Conservation (phyloP, 2,329 filamentous ascomycete species). For the Scedosporium dehoogii region DNA sequence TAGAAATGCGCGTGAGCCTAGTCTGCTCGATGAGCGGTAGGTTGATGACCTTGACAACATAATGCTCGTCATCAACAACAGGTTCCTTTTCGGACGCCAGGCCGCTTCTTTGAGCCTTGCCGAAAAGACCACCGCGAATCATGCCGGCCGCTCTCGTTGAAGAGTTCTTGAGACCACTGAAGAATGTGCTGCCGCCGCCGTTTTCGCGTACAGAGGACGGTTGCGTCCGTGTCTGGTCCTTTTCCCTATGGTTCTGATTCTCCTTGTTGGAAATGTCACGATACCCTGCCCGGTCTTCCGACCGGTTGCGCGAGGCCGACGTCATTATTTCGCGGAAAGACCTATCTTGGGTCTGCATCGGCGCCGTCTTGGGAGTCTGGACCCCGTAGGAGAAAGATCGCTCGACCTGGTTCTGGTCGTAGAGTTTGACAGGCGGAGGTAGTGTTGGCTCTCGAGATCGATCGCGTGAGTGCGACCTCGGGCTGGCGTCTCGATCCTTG, state of each 20-base stretch:
- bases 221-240: conserved; percentile 36
- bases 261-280: conserved; percentile 35
- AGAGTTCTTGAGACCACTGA: conserved; percentile 64
- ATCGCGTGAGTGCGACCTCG: neutral
- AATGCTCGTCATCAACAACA: conserved; percentile 69
- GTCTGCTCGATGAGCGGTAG: conserved; percentile 81
- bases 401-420: conserved; percentile 8
- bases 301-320: conserved; percentile 58
- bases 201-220: conserved; percentile 50
- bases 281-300: conserved; percentile 52
- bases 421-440: neutral
- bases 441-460: conserved; percentile 1
- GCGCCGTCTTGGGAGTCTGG: conserved; percentile 26
- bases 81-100: conserved; percentile 57
- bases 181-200: conserved; percentile 52
- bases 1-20: conserved; percentile 82
- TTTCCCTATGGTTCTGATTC: conserved; percentile 32
- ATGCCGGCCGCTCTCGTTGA: conserved; percentile 70
- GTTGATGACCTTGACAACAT: conserved; percentile 77
- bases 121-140: conserved; percentile 73
- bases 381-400: conserved; percentile 6
- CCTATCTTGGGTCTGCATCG: conserved; percentile 40
- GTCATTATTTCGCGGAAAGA: conserved; percentile 59
- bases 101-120: conserved; percentile 64
- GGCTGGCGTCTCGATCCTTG: conserved; percentile 26